Conservation (phyloP, 208 protist genomes). For the Tetramitus jugosus region DNA sequence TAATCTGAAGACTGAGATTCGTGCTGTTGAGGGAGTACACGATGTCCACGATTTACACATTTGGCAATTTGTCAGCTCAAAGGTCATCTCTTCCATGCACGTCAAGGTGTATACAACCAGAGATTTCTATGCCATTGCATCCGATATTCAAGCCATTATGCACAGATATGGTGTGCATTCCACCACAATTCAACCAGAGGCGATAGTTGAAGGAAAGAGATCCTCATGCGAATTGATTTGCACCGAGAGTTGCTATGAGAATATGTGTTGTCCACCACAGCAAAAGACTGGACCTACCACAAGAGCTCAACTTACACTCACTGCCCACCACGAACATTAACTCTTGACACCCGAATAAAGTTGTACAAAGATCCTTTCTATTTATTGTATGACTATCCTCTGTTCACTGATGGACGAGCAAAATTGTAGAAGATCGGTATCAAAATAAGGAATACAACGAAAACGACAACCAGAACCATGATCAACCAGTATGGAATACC, state of each 20-base stretch:
- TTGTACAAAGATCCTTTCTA: no score
- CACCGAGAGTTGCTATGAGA: neutral
- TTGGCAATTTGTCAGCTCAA: constrained; percentile 50
- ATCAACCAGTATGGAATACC: neutral
- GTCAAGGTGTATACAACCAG: constrained; percentile 19
- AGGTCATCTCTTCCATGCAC: constrained; percentile 43
- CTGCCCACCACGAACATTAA: neutral
- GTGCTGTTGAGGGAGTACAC: constrained; percentile 32
- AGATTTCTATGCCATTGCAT: constrained; percentile 27
- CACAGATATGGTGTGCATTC: constrained; percentile 48
- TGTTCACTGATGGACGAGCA: no score
- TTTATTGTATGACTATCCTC: no score
- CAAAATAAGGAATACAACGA: neutral
- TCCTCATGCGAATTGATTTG: neutral
- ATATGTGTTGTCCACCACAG: neutral
- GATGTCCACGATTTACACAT: constrained; percentile 52
- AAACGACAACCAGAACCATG: neutral
- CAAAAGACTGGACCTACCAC: no score
- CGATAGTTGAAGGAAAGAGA: constrained; percentile 18
- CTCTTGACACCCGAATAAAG: neutral
- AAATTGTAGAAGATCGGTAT: neutral
- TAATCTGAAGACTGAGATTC: constrained; percentile 31
- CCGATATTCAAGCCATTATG: constrained; percentile 44
- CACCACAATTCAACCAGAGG: constrained; percentile 55
- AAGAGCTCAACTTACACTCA: neutral